phyloP scores from a whole-genome alignment of 352 stramenopile genomes.

The Pythium angustatum region DNA sequence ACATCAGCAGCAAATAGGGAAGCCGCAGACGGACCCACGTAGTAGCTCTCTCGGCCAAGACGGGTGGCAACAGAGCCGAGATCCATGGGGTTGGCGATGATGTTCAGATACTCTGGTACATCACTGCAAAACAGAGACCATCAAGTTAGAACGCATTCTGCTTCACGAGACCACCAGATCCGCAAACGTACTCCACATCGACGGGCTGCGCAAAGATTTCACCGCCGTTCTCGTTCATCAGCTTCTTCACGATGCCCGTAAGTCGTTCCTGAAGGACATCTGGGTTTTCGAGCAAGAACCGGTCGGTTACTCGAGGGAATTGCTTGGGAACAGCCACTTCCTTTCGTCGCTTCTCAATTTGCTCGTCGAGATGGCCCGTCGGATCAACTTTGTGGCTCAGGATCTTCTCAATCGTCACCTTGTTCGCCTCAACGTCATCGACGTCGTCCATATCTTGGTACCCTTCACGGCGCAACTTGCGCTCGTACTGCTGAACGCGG shows the following conservation, averaged over 20 bases:
- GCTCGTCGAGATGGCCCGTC: constrained; percentile 77
- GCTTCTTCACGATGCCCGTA: constrained; percentile 74
- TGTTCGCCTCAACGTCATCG: constrained; percentile 86
- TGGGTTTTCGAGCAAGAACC: constrained; percentile 78
- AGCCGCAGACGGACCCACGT: constrained; percentile 64
- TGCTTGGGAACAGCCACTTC: constrained; percentile 49
- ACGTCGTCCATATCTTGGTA: constrained; percentile 87
- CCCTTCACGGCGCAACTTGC: constrained; percentile 76
- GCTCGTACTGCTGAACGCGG: constrained; percentile 83
- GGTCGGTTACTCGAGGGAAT: constrained; percentile 80
- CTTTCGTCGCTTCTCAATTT: constrained; percentile 72
- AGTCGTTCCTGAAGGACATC: constrained; percentile 72
- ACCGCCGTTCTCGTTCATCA: constrained; percentile 80
- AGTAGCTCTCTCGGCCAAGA: constrained; percentile 79
- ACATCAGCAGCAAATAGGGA: constrained; percentile 85
- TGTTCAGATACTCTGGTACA: constrained; percentile 84
- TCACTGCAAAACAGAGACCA: constrained; percentile 34
- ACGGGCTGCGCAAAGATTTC: constrained; percentile 85
- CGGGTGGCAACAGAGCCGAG: constrained; percentile 77
- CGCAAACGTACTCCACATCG: constrained; percentile 62
- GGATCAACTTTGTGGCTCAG: constrained; percentile 85
- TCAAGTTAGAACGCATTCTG: no score
- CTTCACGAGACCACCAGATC: no score
- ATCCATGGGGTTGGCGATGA: constrained; percentile 88
- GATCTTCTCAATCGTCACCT: constrained; percentile 88